A percentile compares a stretch with the other conserved stretches of the same genome.
phyloP scores from a whole-genome alignment of 2,329 filamentous ascomycete genomes.

The Aspergillus aculeatus region DNA sequence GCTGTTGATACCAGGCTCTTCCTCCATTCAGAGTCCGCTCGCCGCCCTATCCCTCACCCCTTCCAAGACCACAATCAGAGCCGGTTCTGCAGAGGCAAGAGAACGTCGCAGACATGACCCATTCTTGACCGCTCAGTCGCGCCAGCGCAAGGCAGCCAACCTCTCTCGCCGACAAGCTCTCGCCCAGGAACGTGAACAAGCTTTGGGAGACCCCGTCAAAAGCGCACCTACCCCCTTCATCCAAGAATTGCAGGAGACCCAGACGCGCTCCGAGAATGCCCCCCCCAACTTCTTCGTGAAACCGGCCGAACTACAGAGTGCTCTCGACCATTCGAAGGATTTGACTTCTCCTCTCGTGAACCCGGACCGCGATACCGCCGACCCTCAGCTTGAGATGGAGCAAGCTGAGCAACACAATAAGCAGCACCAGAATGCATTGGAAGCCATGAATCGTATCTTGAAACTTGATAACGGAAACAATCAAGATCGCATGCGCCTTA shows the following conservation, averaged over 20 bases:
- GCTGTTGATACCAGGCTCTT: conserved; percentile 25
- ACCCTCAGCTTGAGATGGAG: conserved; percentile 43
- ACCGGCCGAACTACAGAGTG: conserved; percentile 63
- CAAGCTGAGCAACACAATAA: conserved; percentile 48
- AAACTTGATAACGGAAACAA: conserved; percentile 72
- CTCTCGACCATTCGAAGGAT: conserved; percentile 65
- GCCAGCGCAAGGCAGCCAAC: conserved; percentile 81
- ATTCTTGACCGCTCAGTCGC: conserved; percentile 75
- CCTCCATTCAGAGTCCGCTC: conserved; percentile 43
- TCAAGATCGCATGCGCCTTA: conserved; percentile 76
- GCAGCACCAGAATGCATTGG: conserved; percentile 65
- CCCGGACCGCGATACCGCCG: conserved; percentile 29
- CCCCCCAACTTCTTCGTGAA: conserved; percentile 76
- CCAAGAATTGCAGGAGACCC: conserved; percentile 38
- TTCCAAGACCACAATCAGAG: conserved; percentile 56
- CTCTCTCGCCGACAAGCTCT: conserved; percentile 71
- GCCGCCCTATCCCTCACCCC: conserved; percentile 55
- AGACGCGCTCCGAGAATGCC: conserved; percentile 18
- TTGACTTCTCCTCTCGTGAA: conserved; percentile 51
- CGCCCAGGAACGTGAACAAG: conserved; percentile 60
- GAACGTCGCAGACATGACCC: conserved; percentile 72
- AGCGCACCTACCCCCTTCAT: conserved; percentile 80
- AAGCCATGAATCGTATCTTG: conserved; percentile 77
- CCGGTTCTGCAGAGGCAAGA: conserved; percentile 63
- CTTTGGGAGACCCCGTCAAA: conserved; percentile 73